These are phyloP conservation scores for Cutaneotrichosporon daszewskae DNA, from an alignment of 1,284 basidiomycete genomes.

Conservation along the genomic window DNA sequence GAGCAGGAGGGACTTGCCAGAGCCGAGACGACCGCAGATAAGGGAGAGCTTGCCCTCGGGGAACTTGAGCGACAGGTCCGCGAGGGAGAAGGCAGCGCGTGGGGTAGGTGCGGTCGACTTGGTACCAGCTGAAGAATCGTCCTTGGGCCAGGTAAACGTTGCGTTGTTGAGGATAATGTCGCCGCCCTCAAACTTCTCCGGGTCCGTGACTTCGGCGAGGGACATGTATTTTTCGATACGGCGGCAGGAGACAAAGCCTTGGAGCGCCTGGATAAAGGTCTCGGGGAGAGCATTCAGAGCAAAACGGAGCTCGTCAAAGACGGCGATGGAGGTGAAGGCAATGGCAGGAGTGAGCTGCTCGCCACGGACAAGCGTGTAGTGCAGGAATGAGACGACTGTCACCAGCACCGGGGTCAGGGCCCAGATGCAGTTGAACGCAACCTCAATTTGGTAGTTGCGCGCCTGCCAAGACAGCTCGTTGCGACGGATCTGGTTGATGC, in stretches of 20 bases:
- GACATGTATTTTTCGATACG: constrained; percentile 86
- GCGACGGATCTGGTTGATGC: constrained; percentile 65
- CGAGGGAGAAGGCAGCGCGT: constrained; percentile 67
- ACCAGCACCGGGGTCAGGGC: constrained; percentile 44
- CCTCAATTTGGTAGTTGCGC: constrained; percentile 79
- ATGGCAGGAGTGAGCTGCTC: constrained; percentile 70
- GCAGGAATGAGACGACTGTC: constrained; percentile 50
- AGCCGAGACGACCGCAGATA: constrained; percentile 63
- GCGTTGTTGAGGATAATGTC: constrained; percentile 70
- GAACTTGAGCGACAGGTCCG: constrained; percentile 74
- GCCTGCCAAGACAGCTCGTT: constrained; percentile 78
- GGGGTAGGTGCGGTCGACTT: constrained; percentile 63
- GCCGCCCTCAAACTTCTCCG: constrained; percentile 54
- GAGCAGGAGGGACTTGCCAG: constrained; percentile 75
- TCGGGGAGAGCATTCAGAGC: constrained; percentile 76
- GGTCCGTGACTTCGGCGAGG: constrained; percentile 61
- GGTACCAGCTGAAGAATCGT: constrained; percentile 42
- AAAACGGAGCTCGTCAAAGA: constrained; percentile 74
- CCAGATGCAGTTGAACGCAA: constrained; percentile 76
- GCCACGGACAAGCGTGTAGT: constrained; percentile 58
- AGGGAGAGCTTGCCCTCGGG: constrained; percentile 70
- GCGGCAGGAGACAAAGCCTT: constrained; percentile 73
- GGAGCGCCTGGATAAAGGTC: constrained; percentile 79
- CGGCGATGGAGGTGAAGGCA: constrained; percentile 67
- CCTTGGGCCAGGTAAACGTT: constrained; percentile 83